Evolutionary conservation across 2,329 filamentous ascomycete species (phyloP), one percentile per base, ranked within the genome.

Genomic region (Pseudogymnoascus sp.): DNA sequence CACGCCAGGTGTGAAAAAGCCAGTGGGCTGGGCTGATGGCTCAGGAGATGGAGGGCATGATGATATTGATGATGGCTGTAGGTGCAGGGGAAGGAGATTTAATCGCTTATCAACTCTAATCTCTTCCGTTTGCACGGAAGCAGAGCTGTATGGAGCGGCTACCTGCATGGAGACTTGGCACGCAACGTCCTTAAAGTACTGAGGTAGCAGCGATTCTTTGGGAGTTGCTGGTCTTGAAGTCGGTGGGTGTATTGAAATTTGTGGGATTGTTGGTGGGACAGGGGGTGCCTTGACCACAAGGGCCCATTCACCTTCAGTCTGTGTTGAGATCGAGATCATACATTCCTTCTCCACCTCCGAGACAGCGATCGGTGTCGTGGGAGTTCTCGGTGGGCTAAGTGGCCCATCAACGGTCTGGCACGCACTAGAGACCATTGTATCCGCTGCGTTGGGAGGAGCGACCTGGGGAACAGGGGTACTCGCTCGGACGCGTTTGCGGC

Each of bases 181-280:
- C 16, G 86, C 87, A 67, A 89, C 86, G 75, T 91, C 91, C 74
- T 92, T 97, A 66, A 86, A 86, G 63, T 93, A 87, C 62, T 92
- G 92, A 31, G 96, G 87, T 62, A 96, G 84, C 5, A 87, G 82
- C 61, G 88, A 87, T 68, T 88, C 85, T 59, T 83, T 84, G 1
- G 91, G 91, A 1, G 91, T 92, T 4, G 87, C 81, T n/a, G 93
- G 92, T 59, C 89, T 85, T 63, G 91, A 96, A 2, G 83, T 86
- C 0, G 95, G 93, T 34, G 95, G 95, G 69, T 96, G 90, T 61
- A 99, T 91, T 63, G 91, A 89, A 72, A 99, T 99, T 70, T 88
- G 90, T 0, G 93, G 93, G 66, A 97, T 89, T 4, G 81, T 71
- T 64, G 85, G 75, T 67, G 78, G 77, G 63, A 76, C 75, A 8